Conservation (phyloP, 2,329 filamentous ascomycete genomes). For the Fusarium sp. region DNA sequence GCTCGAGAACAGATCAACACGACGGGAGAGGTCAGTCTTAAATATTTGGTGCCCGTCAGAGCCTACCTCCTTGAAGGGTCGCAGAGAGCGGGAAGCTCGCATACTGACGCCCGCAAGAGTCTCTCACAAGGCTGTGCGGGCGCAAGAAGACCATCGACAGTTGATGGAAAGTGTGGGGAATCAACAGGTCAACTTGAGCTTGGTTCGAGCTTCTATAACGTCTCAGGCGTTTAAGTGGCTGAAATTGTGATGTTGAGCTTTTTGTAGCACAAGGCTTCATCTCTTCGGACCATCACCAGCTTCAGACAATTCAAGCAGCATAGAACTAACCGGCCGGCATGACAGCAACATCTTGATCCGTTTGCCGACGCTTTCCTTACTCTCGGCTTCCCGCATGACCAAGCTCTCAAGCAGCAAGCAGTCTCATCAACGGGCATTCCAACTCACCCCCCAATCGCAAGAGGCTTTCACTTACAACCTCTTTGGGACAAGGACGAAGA, state of each 20-base stretch:
- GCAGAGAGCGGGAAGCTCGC: slow-evolving; percentile 42
- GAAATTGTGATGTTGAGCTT: background rate
- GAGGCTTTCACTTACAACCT: background rate
- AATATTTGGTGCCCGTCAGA: slow-evolving; percentile 35
- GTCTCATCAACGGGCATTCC: background rate
- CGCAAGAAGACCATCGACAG: slow-evolving; percentile 37
- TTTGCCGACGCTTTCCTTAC: background rate
- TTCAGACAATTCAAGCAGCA: background rate
- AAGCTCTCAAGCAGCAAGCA: background rate
- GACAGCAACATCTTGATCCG: background rate
- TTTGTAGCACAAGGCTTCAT: background rate
- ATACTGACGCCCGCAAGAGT: slow-evolving; percentile 47
- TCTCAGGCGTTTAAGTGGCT: background rate
- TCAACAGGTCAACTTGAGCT: slow-evolving; percentile 7
- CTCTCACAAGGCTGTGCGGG: slow-evolving; percentile 45
- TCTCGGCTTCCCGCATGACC: background rate
- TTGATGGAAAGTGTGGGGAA: slow-evolving; percentile 27
- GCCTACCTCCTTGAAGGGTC: slow-evolving; percentile 22
- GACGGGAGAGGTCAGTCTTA: slow-evolving; percentile 41
- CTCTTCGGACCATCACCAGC: background rate
- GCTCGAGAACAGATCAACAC: background rate
- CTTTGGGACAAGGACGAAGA: slow-evolving; percentile 22
- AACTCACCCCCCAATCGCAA: slow-evolving; percentile 6
- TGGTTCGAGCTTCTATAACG: background rate
- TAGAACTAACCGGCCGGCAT: background rate